Base-by-base conservation (phyloP, 1,284 basidiomycete species). In the Mycosarcoma mackinlayi region DNA sequence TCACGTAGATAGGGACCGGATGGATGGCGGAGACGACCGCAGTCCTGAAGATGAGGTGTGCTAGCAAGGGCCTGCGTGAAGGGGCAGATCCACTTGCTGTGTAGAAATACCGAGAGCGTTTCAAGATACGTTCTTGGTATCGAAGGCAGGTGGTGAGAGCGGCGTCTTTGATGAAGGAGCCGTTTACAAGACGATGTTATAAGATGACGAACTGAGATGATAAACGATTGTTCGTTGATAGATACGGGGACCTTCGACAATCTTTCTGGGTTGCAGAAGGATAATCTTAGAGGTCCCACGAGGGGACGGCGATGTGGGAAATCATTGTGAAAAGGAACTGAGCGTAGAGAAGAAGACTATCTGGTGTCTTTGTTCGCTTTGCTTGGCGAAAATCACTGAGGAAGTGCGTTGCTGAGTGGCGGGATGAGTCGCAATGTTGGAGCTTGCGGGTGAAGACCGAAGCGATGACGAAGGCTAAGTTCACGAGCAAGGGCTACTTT, bases 1-100 rank as follows among this genome's bases (percentile, higher is more conserved):
- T 57, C 62, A 65, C 68, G 68, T 71, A 71, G 68, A 71, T 61
- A 40, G 54, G 56, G 58, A 52, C 62, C 68, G 62, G 68, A 44
- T 30, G 58, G 58, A 65, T 41, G 42, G 47, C 56, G 58, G 39
- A 28, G 40, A 44, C 38, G 49, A 52, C 54, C 62, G 67, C 47
- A 54, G 65, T 64, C 68, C 41, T 65, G 54, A 41, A 46, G 24
- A 34, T 14, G 24, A 21, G 14, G 40, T 38, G 37, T 28, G 31
- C 14, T 25, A 33, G 56, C 52, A 44, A 59, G 56, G 33, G 39
- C 48, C 63, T 66, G 55, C 48, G 18, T 21, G 14, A 9, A 24
- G 25, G 24, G 18, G 61, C 44, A 66, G 63, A 35, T 14, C 21
- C 24, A 28, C 56, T 52, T 52, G 63, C 56, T 44, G 19, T n/a